A percentile compares a stretch with the other conserved stretches of the same genome.
Evolutionary conservation across 768 basidiomycete species (phyloP).

Genomic region (Lanmaoa pseudosensibilis): DNA sequence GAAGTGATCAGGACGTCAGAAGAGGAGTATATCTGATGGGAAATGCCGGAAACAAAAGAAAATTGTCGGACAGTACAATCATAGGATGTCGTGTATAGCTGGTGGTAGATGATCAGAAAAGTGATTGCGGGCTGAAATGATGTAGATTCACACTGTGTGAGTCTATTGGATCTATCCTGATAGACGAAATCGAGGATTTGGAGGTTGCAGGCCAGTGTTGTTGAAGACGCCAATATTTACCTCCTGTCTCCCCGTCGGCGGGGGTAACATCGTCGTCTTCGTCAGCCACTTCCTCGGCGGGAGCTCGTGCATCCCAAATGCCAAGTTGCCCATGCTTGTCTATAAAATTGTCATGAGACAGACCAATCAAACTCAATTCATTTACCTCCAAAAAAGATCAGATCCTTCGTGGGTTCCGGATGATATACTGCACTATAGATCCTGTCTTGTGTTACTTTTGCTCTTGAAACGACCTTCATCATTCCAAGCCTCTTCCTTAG

Average conservation of each 20-base stretch:
- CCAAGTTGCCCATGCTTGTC: constrained; percentile 84
- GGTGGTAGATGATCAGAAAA: constrained; percentile 1
- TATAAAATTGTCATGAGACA: constrained; percentile 28
- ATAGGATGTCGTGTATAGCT: constrained; percentile 83
- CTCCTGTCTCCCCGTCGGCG: constrained; percentile 51
- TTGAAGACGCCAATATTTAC: constrained; percentile 79
- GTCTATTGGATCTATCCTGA: constrained; percentile 76
- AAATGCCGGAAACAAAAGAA: constrained; percentile 71
- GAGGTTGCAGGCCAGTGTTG: constrained; percentile 81
- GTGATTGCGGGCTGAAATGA: neutral
- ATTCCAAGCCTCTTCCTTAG: constrained; percentile 54
- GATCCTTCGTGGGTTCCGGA: constrained; percentile 74
- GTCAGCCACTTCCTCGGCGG: constrained; percentile 60
- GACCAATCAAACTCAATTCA: neutral
- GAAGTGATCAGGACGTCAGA: constrained; percentile 62
- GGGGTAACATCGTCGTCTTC: constrained; percentile 55
- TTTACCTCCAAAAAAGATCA: constrained; percentile 84
- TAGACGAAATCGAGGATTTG: constrained; percentile 74
- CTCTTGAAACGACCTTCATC: constrained; percentile 69
- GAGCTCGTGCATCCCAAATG: constrained; percentile 82
- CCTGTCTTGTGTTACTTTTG: constrained; percentile 75
- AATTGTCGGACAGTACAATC: constrained; percentile 75
- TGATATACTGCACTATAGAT: constrained; percentile 81
- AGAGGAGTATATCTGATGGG: constrained; percentile 65
- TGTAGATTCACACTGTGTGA: constrained; percentile 59